Evolutionary conservation across 225 moss, liverwort and hornwort species (phyloP).

Genomic region (Polytrichum formosum): DNA sequence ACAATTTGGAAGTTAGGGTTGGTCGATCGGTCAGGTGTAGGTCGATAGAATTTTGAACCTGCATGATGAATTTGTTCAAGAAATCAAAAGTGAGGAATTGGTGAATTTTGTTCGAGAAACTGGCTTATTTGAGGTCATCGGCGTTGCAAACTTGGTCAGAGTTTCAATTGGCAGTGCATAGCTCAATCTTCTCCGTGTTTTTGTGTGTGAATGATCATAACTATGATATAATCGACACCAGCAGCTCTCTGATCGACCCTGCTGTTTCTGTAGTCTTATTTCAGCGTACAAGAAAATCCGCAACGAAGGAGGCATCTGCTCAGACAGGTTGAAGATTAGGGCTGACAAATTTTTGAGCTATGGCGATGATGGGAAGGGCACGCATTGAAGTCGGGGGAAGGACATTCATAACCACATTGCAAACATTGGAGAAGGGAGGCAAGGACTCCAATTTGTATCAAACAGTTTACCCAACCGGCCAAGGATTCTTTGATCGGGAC

Average conservation of each 20-base stretch:
- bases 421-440: constrained; percentile 53
- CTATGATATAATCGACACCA: background rate
- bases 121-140: too few relatives aligned
- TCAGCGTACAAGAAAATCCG: background rate
- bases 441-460: constrained; percentile 37
- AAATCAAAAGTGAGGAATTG: too few relatives aligned
- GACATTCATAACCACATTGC: constrained; percentile 58
- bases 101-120: too few relatives aligned
- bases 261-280: background rate
- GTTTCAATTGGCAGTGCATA: too few relatives aligned
- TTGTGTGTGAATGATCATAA: background rate
- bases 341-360: background rate
- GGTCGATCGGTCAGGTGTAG: too few relatives aligned
- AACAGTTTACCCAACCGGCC: constrained; percentile 25
- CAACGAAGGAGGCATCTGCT: too few relatives aligned
- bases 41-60: too few relatives aligned
- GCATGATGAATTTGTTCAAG: too few relatives aligned
- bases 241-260: background rate
- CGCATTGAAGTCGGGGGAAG: constrained; percentile 74
- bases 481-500: constrained; percentile 79
- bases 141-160: too few relatives aligned
- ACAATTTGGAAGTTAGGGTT: too few relatives aligned
- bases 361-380: constrained; percentile 56
- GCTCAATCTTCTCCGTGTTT: background rate
- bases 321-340: background rate